A percentile compares a stretch with the other conserved stretches of the same genome.
Evolutionary conservation across 225 moss, liverwort and hornwort genomes (phyloP).

Genomic region (Anthoceros angustus): DNA sequence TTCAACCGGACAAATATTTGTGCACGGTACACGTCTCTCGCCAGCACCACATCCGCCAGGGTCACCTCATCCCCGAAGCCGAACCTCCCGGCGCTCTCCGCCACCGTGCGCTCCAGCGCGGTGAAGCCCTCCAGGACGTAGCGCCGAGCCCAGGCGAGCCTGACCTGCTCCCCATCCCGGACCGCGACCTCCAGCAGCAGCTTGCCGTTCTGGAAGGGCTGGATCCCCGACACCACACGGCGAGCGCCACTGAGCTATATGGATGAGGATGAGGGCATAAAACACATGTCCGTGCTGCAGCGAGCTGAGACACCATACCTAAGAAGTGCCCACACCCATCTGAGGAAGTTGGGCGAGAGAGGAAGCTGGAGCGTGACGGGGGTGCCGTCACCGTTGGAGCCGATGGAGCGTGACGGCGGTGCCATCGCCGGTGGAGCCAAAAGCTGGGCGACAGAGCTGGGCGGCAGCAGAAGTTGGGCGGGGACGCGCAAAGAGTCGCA

Average conservation of each 20-base stretch:
- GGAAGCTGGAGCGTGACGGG: no score
- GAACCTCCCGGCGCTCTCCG: not conserved
- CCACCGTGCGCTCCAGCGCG: not conserved
- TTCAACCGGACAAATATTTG: no score
- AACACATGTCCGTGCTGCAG: not conserved
- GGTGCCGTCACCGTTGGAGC: no score
- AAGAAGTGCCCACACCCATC: slow-evolving; percentile 64
- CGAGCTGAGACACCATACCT: slow-evolving; percentile 21
- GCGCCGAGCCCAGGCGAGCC: not conserved
- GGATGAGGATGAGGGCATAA: not conserved
- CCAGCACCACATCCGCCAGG: slow-evolving; percentile 3
- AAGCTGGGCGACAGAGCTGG: no score
- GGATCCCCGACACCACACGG: not conserved
- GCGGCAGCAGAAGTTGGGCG: no score
- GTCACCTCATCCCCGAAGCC: not conserved
- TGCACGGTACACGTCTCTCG: no score
- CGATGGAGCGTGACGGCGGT: no score
- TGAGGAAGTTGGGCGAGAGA: no score
- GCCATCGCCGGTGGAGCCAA: no score
- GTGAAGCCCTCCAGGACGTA: not conserved
- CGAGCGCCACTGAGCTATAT: not conserved
- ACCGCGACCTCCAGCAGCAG: not conserved
- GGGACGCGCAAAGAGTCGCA: no score
- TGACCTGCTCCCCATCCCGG: not conserved
- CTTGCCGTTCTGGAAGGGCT: slow-evolving; percentile 4